Base-by-base conservation (phyloP, 495 filamentous ascomycete genomes). In the Lindgomyces ingoldianus region DNA sequence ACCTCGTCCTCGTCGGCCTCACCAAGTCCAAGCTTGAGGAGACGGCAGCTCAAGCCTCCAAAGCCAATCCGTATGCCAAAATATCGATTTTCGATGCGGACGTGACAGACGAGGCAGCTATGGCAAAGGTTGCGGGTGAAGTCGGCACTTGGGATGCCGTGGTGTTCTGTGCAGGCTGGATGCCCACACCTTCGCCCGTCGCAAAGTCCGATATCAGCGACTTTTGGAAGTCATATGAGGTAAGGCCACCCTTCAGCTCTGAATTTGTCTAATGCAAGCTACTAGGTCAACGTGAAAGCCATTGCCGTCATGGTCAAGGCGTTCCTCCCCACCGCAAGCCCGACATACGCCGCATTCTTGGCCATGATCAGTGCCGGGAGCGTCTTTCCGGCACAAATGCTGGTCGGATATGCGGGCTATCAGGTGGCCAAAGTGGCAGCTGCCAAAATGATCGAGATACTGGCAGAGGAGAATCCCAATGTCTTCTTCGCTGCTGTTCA, bases 391-490 rank as follows among this genome's bases (percentile, higher is more conserved):
- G 8, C 29, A 1, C 2, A 2, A 14, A 30, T 33, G 24, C 2
- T 36, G 2, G 24, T 33, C 21, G 49, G 58, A 21, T 16, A 56
- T 2, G 55, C 64, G 36, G 74, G 72, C 22, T 81, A 82, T 57
- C 51, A 64, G 27, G 65, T 69, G 21, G 74, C 74, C 50, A 82
- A 81, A 60, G 49, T 76, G 33, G 78, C 77, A 1, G 62, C 62
- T 16, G 69, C 71, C 0, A 80, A 77, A 72, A 52, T 79, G 4
- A 60, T 80, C 41, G 73, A 81, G 64, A 67, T 69, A 29, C 66
- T 79, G n/a, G 72, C 73, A 9, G 64, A 63, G 18, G 80, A 82
- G 64, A 79, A 79, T 30, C 73, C 73, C n/a, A 55, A 74, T 6
- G 16, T 81, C 19, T 66, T 74, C 42, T 70, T 78, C 3, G 49